Conservation (phyloP, 176 grass and related monocot species). For the Oryza meyeriana region DNA sequence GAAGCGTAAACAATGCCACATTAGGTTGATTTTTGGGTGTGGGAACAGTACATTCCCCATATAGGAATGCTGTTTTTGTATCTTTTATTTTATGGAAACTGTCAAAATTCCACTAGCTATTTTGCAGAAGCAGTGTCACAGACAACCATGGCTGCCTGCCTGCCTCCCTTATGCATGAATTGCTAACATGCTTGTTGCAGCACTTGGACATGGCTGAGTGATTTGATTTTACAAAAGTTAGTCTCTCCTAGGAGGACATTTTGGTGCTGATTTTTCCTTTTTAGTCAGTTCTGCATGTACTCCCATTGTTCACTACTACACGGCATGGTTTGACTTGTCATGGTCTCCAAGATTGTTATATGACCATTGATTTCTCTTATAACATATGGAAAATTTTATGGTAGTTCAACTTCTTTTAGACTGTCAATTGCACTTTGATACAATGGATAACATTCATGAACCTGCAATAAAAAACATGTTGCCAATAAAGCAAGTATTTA, state of each 20-base stretch:
- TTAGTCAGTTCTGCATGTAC: background rate
- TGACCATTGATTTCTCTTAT: background rate
- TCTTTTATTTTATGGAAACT: conserved; percentile 5
- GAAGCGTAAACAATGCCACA: no score
- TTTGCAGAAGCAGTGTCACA: background rate
- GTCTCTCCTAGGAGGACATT: background rate
- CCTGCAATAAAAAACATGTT: no score
- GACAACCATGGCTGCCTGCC: background rate
- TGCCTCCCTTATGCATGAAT: background rate
- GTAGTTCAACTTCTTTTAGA: no score
- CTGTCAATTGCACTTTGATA: no score
- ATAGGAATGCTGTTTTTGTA: background rate
- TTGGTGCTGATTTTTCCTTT: background rate
- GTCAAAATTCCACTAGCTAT: background rate
- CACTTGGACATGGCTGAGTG: background rate
- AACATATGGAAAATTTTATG: background rate
- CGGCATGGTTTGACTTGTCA: background rate
- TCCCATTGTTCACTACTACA: background rate
- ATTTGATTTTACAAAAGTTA: background rate
- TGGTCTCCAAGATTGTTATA: background rate
- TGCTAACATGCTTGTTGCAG: background rate
- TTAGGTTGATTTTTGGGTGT: background rate
- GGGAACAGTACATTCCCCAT: background rate
- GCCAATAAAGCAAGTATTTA: no score
- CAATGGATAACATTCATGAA: no score